Base-by-base conservation (phyloP, 148 eudicot species). In the Pharnaceum exiguum region DNA sequence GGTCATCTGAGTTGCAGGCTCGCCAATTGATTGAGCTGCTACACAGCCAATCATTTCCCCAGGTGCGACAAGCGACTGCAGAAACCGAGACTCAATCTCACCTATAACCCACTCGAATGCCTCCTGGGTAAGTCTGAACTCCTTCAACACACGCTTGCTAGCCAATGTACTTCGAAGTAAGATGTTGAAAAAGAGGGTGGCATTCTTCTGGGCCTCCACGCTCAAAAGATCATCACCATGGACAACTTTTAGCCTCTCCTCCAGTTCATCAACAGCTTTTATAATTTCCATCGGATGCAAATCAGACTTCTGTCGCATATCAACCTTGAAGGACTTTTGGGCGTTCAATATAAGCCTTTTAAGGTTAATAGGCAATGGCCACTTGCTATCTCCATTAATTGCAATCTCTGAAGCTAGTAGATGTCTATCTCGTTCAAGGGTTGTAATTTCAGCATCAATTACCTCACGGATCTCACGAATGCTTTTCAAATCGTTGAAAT, bases 41-140 rank as follows among this genome's bases (percentile, higher is more conserved):
- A 93, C 91, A 75, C 99, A 88, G 3, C 99, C 99, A 63, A 93
- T 88, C 99, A 93, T 93, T 69, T 93, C 99, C 44, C 99, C 99
- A 52, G 99, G 89, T 2, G 96, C 99, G 11, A 93, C 99, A 59
- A 93, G 85, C 6, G 99, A 93, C 77, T 93, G 99, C 71, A 93
- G 68, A 70, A 93, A 93, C 21, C 99, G 77, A 12, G 96, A 85
- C 66, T 93, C 95, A 62, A 93, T 89, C 75, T 93, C 96, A 45
- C 99, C 99, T 66, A 93, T 79, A 63, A 93, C 89, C 96, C 99
- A 93, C 21, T 88, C 99, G 63, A 93, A 93, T 54, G 99, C 96
- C 74, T 85, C 99, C 16, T 89, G 82, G 18, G 88, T 81, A 56
- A 93, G 90, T 66, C 84, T 85, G 59, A 81, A 93, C 73, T 93